Evolutionary conservation across 179 eudicot species (phyloP), one percentile per base, ranked within the genome.

Genomic region (Spinacia oleracea): DNA sequence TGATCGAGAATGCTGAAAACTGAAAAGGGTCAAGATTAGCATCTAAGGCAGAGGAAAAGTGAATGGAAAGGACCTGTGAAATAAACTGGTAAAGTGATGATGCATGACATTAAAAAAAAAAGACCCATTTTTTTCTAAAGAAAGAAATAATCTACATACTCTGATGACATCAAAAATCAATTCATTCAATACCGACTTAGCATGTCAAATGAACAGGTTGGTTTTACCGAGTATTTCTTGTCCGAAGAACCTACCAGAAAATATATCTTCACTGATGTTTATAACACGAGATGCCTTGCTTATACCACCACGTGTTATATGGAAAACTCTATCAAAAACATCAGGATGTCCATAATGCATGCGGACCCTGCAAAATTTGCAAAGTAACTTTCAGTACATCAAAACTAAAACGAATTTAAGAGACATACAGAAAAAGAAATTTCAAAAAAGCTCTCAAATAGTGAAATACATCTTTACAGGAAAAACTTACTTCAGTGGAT

Each of bases 261-360:
- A 96, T 63, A 96, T 96, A 77, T 96, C 99, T 90, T 94, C 99
- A 84, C 99, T 96, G 25, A 94, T 96, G 85, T 96, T 96, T 68
- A 96, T 94, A 72, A 91, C 91, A 81, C 99, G 97, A 70, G 99
- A 96, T 21, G 99, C 98, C 86, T 96, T 96, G 92, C 99, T 96
- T 83, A 96, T 96, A 80, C 99, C 99, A 62, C 99, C 99, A 46
- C 99, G 91, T 40, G 99, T 96, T 59, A 96, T 87, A 82, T 96
- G 99, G 85, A 96, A 96, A 80, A 96, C 91, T 87, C 99, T 85
- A 84, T 96, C 99, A 84, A 96, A 96, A 71, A 96, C 96, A 89
- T 96, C 99, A 7, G 99, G 99, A 87, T 96, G 99, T 59, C 99
- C 99, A 89, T 96, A 96, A 84, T 96, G 99, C 99, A 96, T 94